phyloP scores from a whole-genome alignment of 768 basidiomycete genomes.

The Gymnopilus junonius region DNA sequence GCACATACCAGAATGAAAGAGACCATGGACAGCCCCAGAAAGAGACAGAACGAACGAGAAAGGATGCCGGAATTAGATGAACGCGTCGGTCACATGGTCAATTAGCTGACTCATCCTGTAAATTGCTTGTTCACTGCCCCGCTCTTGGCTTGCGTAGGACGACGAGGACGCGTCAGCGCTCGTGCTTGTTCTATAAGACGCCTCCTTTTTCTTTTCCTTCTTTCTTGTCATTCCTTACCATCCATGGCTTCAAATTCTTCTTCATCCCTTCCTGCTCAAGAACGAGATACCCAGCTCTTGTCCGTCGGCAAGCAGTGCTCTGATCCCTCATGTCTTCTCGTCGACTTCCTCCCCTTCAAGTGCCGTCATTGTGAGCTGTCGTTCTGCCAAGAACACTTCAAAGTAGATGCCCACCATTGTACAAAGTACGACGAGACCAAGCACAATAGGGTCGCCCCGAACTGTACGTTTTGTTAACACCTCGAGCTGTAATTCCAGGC shows the following conservation, averaged over 20 bases:
- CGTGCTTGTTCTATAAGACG: constrained; percentile 16
- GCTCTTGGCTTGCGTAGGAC: constrained; percentile 2
- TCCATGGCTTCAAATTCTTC: constrained; percentile 20
- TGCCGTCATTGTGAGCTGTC: constrained; percentile 76
- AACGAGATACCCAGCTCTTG: constrained; percentile 62
- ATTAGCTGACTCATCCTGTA: constrained; percentile 14
- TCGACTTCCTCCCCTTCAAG: constrained; percentile 88
- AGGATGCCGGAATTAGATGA: constrained; percentile 2
- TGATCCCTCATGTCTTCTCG: constrained; percentile 62
- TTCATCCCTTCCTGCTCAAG: constrained; percentile 26
- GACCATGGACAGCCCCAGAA: constrained; percentile 27
- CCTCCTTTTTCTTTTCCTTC: constrained; percentile 12
- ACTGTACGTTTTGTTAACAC: constrained; percentile 52
- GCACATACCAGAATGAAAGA: constrained; percentile 46
- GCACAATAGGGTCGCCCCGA: constrained; percentile 76
- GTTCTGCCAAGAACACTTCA: constrained; percentile 84
- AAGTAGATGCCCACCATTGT: constrained; percentile 69
- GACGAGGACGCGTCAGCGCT: constrained; percentile 28
- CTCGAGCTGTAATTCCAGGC: background rate
- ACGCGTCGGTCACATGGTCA: constrained; percentile 6
- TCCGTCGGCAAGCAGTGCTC: constrained; percentile 76
- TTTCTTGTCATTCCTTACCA: constrained; percentile 10
- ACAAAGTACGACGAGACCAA: constrained; percentile 71
- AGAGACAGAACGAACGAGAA: constrained; percentile 3
- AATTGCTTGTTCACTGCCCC: background rate